Base-by-base conservation (phyloP, 768 basidiomycete genomes). In the Rossbeevera mucosa region DNA sequence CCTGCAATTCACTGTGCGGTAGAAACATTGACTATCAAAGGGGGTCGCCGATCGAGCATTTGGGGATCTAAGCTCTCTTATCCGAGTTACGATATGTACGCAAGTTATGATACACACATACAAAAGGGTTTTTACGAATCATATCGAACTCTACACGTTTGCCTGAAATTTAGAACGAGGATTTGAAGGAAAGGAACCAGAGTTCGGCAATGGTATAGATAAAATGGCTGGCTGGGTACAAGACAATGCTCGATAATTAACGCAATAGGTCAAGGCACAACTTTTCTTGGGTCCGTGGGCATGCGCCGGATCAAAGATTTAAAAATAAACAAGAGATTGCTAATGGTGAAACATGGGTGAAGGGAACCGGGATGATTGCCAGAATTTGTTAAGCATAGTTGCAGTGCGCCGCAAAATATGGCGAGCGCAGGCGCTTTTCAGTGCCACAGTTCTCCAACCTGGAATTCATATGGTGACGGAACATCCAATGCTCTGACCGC, bases 361-460 rank as follows among this genome's bases (percentile, higher is more conserved):
- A 49, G 22, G n/a, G 33, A 9, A 18, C 33, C 44, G 22, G 18
- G 25, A 31, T 42, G 40, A 44, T 29, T 29, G 44, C 25, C 52
- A 26, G 16, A 13, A 8, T 30, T n/a, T 29, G 46, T 29, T 26
- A 44, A 58, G 46, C 25, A 43, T 47, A 21, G 4, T 52, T 52
- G 53, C 24, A 30, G 44, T 47, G 20, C 36, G 46, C 36, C 24
- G 33, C 18, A 33, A 36, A 48, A 47, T 12, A 6, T 18, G n/a
- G 38, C 20, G 21, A 22, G 36, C 2, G 31, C n/a, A 47, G 36
- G 44, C 30, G 41, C 28, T 20, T 36, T 68, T 68, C 61, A 80
- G 58, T 74, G 73, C 82, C 82, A 85, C 64, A 85, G 70, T 56
- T 83, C 82, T 30, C 84, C 84, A 7, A 74, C 75, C 53, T 80